Base-by-base conservation (phyloP, 768 basidiomycete genomes). In the Russula emetica region DNA sequence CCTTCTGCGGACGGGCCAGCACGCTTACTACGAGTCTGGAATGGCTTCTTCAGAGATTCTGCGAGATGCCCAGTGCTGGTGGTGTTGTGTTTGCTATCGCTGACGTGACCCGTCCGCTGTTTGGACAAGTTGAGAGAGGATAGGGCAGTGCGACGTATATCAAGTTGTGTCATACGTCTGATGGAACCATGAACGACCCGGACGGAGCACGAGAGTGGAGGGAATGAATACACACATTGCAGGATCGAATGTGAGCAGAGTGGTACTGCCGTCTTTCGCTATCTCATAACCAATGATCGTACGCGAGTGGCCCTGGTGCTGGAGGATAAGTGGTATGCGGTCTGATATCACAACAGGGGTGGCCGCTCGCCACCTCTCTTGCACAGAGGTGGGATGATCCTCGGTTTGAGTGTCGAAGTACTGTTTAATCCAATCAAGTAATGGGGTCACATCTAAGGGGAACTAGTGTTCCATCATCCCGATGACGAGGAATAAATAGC, bases 281-380 rank as follows among this genome's bases (percentile, higher is more conserved):
- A 86, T 74, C 73, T 95, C 92, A 69, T 88, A 94, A 1, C 94
- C 94, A 3, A 97, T 80, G 14, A 97, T 84, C 5, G 88, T 87
- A 28, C 89, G 76, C n/a, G 94, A 97, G 75, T 97, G 94, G 0
- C 92, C 92, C 8, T 80, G 72, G 70, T 91, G 85, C 77, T 96
- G 87, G 55, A 96, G 76, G 49, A 96, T 86, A 34, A 97, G 71
- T 10, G 94, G 94, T 83, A 92, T 86, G 69, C 81, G 84, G 24
- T 82, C 74, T 0, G 89, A 87, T 30, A 78, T 72, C 11, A 78
- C 68, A 9, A 94, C 79, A 5, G 85, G 78, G 0, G 79, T 76
- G 2, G 80, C 79, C 1, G 73, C 75, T 50, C 77, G 78, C 62
- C 90, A 76, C 16, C 77, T 79, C 50, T 87, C 82, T 55, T 84